A percentile compares a stretch with the other conserved stretches of the same genome.
These are phyloP conservation scores for Colletotrichum cereale DNA, from an alignment of 2,329 filamentous ascomycete genomes.

Conservation along the genomic window DNA sequence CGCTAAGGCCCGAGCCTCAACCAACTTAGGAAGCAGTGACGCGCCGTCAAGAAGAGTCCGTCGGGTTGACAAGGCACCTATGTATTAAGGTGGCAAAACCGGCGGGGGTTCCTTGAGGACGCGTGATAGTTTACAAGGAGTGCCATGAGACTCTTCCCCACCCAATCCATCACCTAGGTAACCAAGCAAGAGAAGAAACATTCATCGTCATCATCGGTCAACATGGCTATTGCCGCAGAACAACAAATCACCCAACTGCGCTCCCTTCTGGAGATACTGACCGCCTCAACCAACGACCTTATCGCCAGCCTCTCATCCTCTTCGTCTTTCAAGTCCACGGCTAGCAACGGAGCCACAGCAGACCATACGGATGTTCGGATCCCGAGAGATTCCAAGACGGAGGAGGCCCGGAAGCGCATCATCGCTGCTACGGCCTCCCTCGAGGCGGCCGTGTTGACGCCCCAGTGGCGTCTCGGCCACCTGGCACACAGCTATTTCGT, in stretches of 20 bases:
- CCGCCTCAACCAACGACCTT: slow-evolving; percentile 24
- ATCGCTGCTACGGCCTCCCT: slow-evolving; percentile 21
- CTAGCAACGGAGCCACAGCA: background rate
- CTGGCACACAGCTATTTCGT: slow-evolving; percentile 26
- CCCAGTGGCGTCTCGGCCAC: slow-evolving; percentile 33
- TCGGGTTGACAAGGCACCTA: no score
- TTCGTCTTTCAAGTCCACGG: background rate
- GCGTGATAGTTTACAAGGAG: background rate
- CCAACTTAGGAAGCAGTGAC: background rate
- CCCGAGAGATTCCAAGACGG: slow-evolving; percentile 17
- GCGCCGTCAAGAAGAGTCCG: no score
- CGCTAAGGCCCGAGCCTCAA: background rate
- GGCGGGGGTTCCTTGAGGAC: background rate
- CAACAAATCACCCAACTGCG: slow-evolving; percentile 28
- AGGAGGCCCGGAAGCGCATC: slow-evolving; percentile 29
- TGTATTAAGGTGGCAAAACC: no score
- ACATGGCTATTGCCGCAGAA: slow-evolving; percentile 29
- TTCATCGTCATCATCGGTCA: background rate
- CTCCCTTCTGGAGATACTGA: slow-evolving; percentile 16
- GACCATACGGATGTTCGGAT: background rate
- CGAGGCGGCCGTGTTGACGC: slow-evolving; percentile 27
- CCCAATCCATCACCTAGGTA: background rate
- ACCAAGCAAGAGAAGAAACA: background rate
- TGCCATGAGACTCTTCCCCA: background rate
- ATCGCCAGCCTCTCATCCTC: slow-evolving; percentile 24